A percentile compares a stretch with the other conserved stretches of the same genome.
phyloP scores from a whole-genome alignment of 2,329 filamentous ascomycete species.

The Hymenoscyphus fraxineus region DNA sequence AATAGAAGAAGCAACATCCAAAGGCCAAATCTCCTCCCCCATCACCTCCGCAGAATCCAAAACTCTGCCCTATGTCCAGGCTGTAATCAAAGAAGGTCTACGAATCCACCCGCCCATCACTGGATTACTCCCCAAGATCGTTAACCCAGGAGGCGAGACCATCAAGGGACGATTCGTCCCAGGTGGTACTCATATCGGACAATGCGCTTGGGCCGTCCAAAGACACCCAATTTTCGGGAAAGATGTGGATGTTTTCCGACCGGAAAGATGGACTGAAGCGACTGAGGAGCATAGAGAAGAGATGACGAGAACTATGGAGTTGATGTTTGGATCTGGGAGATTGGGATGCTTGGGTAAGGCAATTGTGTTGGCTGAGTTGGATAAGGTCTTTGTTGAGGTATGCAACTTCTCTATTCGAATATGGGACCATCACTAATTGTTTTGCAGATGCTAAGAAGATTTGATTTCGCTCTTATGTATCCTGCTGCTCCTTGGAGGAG shows the following conservation, averaged over 20 bases:
- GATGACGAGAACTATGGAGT: constrained; percentile 41
- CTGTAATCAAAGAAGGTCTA: constrained; percentile 47
- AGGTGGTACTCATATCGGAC: constrained; percentile 30
- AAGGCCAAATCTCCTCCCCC: background rate
- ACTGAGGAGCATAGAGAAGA: constrained; percentile 18
- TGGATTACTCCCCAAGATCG: constrained; percentile 20
- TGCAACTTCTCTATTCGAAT: constrained; percentile 8
- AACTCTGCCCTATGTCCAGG: constrained; percentile 45
- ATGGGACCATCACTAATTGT: background rate
- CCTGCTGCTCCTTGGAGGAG: background rate
- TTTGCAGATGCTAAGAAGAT: background rate
- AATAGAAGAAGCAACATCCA: background rate
- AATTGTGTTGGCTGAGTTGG: constrained; percentile 47
- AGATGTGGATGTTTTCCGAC: constrained; percentile 42
- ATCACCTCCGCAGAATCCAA: constrained; percentile 36
- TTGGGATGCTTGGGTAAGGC: constrained; percentile 45
- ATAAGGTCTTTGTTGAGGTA: constrained; percentile 49
- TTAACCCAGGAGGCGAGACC: constrained; percentile 24
- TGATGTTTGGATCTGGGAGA: constrained; percentile 44
- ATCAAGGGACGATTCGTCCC: constrained; percentile 20
- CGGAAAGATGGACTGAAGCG: constrained; percentile 47
- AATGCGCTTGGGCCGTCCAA: constrained; percentile 30
- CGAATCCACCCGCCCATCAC: constrained; percentile 44
- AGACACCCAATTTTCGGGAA: constrained; percentile 33
- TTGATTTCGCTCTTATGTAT: constrained; percentile 4